These are phyloP conservation scores for Dendrothele bispora DNA, from an alignment of 768 basidiomycete genomes.

Conservation along the genomic window DNA sequence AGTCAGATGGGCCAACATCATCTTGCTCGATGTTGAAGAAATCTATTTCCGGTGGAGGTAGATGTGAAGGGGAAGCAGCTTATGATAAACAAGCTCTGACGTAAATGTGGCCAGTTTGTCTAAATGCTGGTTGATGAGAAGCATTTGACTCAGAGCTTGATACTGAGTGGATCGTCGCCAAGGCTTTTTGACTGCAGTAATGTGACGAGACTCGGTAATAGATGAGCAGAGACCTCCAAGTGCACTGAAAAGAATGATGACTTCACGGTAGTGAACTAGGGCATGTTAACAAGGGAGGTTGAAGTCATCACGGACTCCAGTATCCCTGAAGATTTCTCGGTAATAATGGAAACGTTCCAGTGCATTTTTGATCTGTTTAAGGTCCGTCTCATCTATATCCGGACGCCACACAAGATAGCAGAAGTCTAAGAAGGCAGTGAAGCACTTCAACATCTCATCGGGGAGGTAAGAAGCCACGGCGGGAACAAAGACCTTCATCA, in stretches of 20 bases:
- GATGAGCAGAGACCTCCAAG: constrained; percentile 21
- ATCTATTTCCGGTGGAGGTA: background rate
- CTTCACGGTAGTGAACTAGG: constrained; percentile 13
- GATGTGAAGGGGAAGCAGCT: background rate
- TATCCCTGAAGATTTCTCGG: constrained; percentile 11
- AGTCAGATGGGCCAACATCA: constrained; percentile 4
- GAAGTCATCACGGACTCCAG: constrained; percentile 8
- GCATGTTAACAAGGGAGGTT: constrained; percentile 19
- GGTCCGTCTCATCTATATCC: constrained; percentile 8
- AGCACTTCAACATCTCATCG: constrained; percentile 12
- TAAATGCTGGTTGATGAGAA: constrained; percentile 10
- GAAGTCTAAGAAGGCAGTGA: constrained; percentile 25
- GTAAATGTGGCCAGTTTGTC: constrained; percentile 7
- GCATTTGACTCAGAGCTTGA: constrained; percentile 12
- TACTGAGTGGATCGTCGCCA: constrained; percentile 15
- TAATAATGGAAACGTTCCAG: constrained; percentile 11
- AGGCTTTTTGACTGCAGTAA: constrained; percentile 16
- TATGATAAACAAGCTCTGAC: background rate
- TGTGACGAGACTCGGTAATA: constrained; percentile 16
- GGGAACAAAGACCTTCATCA: constrained; percentile 22
- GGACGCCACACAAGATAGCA: constrained; percentile 20
- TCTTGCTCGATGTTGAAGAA: constrained; percentile 7
- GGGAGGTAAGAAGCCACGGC: constrained; percentile 22
- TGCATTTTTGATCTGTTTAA: constrained; percentile 11
- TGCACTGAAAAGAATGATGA: constrained; percentile 15